Percentiles rank a stretch among this genome's conserved stretches.
phyloP scores from a whole-genome alignment of 768 basidiomycete species.

The Termitomyces sp. region DNA sequence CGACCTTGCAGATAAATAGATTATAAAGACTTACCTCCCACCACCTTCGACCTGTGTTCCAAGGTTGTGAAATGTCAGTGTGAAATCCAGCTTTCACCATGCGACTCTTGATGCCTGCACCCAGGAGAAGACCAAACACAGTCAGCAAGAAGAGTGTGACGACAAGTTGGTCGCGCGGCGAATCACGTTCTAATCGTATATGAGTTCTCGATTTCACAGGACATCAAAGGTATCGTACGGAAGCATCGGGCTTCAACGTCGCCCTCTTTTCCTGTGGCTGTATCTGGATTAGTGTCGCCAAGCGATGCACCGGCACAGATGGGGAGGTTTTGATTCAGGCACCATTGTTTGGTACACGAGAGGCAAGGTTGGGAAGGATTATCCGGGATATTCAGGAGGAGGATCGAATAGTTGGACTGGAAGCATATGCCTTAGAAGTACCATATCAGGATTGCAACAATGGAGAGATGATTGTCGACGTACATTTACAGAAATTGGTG shows the following conservation, averaged over 20 bases:
- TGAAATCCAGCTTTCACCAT: conserved; percentile 76
- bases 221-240: conserved; percentile 49
- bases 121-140: conserved; percentile 80
- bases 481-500: conserved; percentile 90
- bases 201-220: conserved; percentile 9
- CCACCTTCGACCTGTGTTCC: conserved; percentile 65
- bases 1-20: conserved; percentile 8
- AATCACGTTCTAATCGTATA: conserved; percentile 72
- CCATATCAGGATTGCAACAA: neutral
- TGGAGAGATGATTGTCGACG: conserved; percentile 10
- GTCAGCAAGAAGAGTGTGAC: conserved; percentile 88
- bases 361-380: conserved; percentile 87
- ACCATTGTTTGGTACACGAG: conserved; percentile 94
- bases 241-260: conserved; percentile 96
- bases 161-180: conserved; percentile 90
- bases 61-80: conserved; percentile 43
- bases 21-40: conserved; percentile 64
- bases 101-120: conserved; percentile 77
- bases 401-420: conserved; percentile 77
- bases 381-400: conserved; percentile 74
- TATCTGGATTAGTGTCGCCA: conserved; percentile 88
- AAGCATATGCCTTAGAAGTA: conserved; percentile 78
- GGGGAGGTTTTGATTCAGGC: conserved; percentile 82
- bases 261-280: conserved; percentile 90
- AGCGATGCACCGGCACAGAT: conserved; percentile 79